Evolutionary conservation across 805 yeast genomes (phyloP).

Genomic region (Candida piceae): DNA sequence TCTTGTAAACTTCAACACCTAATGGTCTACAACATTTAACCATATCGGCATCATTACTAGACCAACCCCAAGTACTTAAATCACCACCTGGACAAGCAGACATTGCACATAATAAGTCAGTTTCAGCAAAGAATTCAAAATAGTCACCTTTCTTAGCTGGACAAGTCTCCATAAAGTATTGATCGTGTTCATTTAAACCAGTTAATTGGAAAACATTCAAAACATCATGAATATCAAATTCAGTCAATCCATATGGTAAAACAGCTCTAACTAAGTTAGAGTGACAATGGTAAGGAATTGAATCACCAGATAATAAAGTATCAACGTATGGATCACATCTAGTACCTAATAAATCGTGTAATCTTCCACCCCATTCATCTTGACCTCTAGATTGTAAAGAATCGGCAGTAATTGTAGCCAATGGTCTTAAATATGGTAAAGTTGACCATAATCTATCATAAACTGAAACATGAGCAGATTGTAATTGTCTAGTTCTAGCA

Average conservation of each 20-base stretch:
- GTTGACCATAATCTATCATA: constrained; percentile 63
- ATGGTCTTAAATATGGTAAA: constrained; percentile 59
- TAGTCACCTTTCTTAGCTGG: constrained; percentile 57
- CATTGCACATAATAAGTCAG: constrained; percentile 57
- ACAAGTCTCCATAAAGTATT: constrained; percentile 66
- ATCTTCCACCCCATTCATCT: constrained; percentile 61
- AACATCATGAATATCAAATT: constrained; percentile 64
- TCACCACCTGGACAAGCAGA: constrained; percentile 72
- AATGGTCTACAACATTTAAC: constrained; percentile 58
- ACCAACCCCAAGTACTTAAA: constrained; percentile 67
- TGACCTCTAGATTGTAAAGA: constrained; percentile 49
- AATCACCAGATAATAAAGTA: constrained; percentile 56
- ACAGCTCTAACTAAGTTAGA: constrained; percentile 58
- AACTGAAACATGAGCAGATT: constrained; percentile 56
- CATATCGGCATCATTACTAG: constrained; percentile 55
- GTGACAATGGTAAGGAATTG: constrained; percentile 63
- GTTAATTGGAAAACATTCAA: constrained; percentile 67
- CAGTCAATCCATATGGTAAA: constrained; percentile 55
- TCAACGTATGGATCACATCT: constrained; percentile 70
- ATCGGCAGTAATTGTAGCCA: constrained; percentile 60
- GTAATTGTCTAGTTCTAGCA: constrained; percentile 60
- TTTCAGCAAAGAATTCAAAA: constrained; percentile 64
- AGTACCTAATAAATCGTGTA: constrained; percentile 63
- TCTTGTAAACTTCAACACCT: constrained; percentile 53
- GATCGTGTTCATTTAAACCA: constrained; percentile 59